A percentile compares a stretch with the other conserved stretches of the same genome.
These are phyloP conservation scores for Mycena pura DNA, from an alignment of 768 basidiomycete genomes.

Conservation along the genomic window DNA sequence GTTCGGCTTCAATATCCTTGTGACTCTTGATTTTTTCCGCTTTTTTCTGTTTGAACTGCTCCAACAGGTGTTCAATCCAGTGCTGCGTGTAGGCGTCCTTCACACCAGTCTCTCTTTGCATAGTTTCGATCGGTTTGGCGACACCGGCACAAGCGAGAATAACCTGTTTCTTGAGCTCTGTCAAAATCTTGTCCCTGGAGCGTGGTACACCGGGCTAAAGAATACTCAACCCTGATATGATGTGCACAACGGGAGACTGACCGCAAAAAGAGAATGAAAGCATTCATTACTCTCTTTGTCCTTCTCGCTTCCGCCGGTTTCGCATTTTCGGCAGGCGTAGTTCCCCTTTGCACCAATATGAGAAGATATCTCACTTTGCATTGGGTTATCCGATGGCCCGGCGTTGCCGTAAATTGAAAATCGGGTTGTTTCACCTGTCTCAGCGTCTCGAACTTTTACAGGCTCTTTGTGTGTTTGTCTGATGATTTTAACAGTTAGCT, in stretches of 20 bases:
- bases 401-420: conserved; percentile 38
- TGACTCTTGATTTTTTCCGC: conserved; percentile 23
- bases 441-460: conserved; percentile 40
- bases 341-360: conserved; percentile 52
- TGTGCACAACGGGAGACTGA: conserved; percentile 25
- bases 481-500: too few relatives aligned
- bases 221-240: neutral
- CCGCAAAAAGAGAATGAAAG: conserved; percentile 42
- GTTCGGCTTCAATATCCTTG: conserved; percentile 32
- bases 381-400: conserved; percentile 46
- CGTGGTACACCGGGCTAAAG: conserved; percentile 9
- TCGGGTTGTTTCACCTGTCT: conserved; percentile 27
- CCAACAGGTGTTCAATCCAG: conserved; percentile 44
- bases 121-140: conserved; percentile 30
- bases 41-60: conserved; percentile 26
- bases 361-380: conserved; percentile 43
- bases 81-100: conserved; percentile 47
- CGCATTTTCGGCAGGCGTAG: conserved; percentile 46
- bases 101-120: conserved; percentile 42
- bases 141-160: conserved; percentile 39
- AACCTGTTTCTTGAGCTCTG: conserved; percentile 39
- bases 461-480: conserved; percentile 42
- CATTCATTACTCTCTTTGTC: conserved; percentile 41
- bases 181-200: conserved; percentile 28
- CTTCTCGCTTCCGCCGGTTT: conserved; percentile 42